Percentiles rank a stretch among this genome's conserved stretches.
Conservation (phyloP, 768 basidiomycete genomes). For the Mrakia gelida region DNA sequence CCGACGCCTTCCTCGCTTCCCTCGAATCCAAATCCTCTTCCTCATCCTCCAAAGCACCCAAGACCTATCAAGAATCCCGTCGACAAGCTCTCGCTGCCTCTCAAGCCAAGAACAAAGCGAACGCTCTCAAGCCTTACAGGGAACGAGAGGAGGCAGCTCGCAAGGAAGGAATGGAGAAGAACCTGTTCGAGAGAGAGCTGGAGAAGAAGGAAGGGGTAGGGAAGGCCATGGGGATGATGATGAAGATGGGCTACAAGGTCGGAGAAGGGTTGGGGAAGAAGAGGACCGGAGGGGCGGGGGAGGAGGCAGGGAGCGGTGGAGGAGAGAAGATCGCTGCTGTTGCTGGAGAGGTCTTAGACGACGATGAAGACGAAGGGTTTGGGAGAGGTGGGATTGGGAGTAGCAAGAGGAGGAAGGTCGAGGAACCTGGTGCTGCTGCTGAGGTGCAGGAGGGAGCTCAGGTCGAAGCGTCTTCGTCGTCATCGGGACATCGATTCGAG, state of each 20-base stretch:
- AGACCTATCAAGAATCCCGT: constrained; percentile 67
- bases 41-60: constrained; percentile 43
- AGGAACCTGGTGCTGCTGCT: not conserved
- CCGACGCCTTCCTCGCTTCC: constrained; percentile 69
- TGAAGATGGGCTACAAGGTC: constrained; percentile 88
- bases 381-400: constrained; percentile 16
- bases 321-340: not conserved
- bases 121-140: constrained; percentile 54
- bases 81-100: constrained; percentile 60
- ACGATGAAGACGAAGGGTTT: not conserved
- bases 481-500: constrained; percentile 53
- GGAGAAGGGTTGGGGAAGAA: constrained; percentile 52
- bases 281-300: not conserved
- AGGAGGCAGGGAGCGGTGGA: not conserved
- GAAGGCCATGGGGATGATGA: constrained; percentile 83
- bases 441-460: not conserved
- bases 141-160: constrained; percentile 64
- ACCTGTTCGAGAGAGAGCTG: constrained; percentile 70
- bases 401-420: constrained; percentile 15
- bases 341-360: not conserved
- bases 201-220: constrained; percentile 51
- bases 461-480: constrained; percentile 7
- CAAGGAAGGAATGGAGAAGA: constrained; percentile 66
- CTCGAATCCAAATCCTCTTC: constrained; percentile 43
- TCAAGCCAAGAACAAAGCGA: constrained; percentile 63